These are phyloP conservation scores for Neofusicoccum laricinum DNA, from an alignment of 2,329 filamentous ascomycete species.

Conservation along the genomic window DNA sequence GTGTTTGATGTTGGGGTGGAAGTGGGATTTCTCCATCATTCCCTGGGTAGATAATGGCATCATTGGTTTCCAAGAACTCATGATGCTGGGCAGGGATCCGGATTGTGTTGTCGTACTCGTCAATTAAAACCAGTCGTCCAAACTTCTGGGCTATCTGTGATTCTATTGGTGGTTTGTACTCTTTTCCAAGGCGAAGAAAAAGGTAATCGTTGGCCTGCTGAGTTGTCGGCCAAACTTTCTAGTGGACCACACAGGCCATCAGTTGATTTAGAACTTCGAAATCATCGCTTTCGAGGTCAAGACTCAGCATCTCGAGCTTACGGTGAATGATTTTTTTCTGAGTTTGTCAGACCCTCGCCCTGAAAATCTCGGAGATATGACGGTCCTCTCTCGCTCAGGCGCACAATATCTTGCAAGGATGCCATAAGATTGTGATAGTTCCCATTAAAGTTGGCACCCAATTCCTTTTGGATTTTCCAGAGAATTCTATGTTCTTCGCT, in stretches of 20 bases:
- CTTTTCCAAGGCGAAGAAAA: background rate
- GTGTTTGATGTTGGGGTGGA: background rate
- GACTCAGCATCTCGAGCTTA: background rate
- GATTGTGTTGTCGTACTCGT: too few species aligned
- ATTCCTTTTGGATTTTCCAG: background rate
- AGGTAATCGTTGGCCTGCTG: background rate
- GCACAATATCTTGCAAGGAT: background rate
- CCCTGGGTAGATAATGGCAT: fast-evolving
- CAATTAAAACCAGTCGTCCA: background rate
- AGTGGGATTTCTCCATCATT: background rate
- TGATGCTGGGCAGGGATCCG: too few species aligned
- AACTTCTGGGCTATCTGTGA: background rate
- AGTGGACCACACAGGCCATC: background rate
- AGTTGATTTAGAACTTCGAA: background rate
- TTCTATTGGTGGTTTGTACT: background rate
- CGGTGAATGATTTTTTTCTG: background rate
- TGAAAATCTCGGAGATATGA: background rate
- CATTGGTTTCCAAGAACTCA: background rate
- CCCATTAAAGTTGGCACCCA: background rate
- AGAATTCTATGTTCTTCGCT: background rate
- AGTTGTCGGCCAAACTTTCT: background rate
- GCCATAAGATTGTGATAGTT: background rate
- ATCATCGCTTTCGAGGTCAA: background rate
- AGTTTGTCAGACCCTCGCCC: background rate
- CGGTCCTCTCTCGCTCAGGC: background rate